Evolutionary conservation across 768 basidiomycete genomes (phyloP), one percentile per base, ranked within the genome.

Genomic region (Panaeolus papilionaceus): DNA sequence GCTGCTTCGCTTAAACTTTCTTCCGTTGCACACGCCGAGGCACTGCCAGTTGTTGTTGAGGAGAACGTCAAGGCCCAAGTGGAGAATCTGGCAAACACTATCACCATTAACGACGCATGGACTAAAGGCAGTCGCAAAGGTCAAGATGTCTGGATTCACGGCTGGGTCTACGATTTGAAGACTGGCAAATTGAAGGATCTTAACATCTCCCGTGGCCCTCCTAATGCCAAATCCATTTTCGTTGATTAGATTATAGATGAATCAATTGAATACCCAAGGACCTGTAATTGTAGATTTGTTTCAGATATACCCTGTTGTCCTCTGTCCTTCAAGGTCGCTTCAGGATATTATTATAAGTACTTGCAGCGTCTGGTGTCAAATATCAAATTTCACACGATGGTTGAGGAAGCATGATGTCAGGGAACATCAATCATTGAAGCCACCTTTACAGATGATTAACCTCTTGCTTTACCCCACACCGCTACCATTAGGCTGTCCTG

Each of bases 91-190:
- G 83, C 82, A 67, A 79, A 83, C 61, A 75, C 86, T 4, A 75
- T 81, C 5, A 79, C 84, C 4, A 80, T 90, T 45, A 70, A 69
- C 45, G 73, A 83, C 66, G 86, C 86, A 0, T 88, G 88, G 85
- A 78, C 78, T 8, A 78, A 79, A 66, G 78, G 79, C 51, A 80
- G 79, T 66, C 75, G 70, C 49, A 78, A 81, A 72, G 80, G 79
- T 61, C 83, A 84, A 73, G 76, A 83, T 7, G 76, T 91, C 26
- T 82, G 75, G 75, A 85, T 93, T 5, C 91, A 93, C 69, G 91
- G 91, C 42, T 92, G 88, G 90, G 86, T 93, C 14, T 91, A 91
- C 72, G 86, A 91, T 45, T 78, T 92, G 69, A 81, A 81, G 44
- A 83, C 79, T 42, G 92, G 92, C 8, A 78, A 79, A 64, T 74